Percentiles rank a stretch among this genome's conserved stretches.
Evolutionary conservation across 129 eudicot species (phyloP).

Genomic region (Lactuca sativa): DNA sequence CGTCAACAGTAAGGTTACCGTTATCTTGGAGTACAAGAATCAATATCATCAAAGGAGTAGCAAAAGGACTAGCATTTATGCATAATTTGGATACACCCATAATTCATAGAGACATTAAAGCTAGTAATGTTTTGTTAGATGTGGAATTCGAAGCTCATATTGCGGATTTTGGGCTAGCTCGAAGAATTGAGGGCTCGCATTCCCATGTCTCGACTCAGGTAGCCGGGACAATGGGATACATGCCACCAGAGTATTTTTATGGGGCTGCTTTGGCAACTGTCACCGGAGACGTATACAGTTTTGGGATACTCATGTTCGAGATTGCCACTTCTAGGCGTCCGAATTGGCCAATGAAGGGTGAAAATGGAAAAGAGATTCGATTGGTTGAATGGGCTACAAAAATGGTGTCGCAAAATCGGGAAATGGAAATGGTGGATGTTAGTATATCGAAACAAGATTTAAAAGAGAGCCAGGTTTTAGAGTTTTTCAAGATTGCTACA

Average conservation of each 20-base stretch:
- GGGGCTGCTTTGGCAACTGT: slow-evolving; percentile 61
- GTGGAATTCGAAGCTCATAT: slow-evolving; percentile 65
- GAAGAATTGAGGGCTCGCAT: slow-evolving; percentile 50
- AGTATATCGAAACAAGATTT: slow-evolving; percentile 41
- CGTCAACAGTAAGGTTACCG: slow-evolving; percentile 22
- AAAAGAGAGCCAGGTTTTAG: slow-evolving; percentile 42
- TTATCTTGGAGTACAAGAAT: slow-evolving; percentile 65
- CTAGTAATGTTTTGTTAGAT: slow-evolving; percentile 77
- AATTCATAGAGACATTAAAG: slow-evolving; percentile 85
- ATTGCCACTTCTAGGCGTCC: slow-evolving; percentile 60
- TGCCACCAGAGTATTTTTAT: slow-evolving; percentile 80
- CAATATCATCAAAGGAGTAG: slow-evolving; percentile 60
- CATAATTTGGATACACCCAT: slow-evolving; percentile 62
- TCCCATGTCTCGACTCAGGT: slow-evolving; percentile 89
- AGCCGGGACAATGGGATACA: slow-evolving; percentile 97
- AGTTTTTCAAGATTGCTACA: slow-evolving; percentile 55
- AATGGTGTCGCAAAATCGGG: slow-evolving; percentile 42
- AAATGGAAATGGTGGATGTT: slow-evolving; percentile 64
- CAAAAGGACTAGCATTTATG: slow-evolving; percentile 62
- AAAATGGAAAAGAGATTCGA: slow-evolving; percentile 53
- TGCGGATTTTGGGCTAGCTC: slow-evolving; percentile 90
- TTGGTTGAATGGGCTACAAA: slow-evolving; percentile 55
- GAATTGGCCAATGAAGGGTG: slow-evolving; percentile 53
- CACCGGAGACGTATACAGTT: slow-evolving; percentile 81
- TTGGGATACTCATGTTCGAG: slow-evolving; percentile 78